phyloP scores from a whole-genome alignment of 148 eudicot genomes.

The Chenopodium formosanum region DNA sequence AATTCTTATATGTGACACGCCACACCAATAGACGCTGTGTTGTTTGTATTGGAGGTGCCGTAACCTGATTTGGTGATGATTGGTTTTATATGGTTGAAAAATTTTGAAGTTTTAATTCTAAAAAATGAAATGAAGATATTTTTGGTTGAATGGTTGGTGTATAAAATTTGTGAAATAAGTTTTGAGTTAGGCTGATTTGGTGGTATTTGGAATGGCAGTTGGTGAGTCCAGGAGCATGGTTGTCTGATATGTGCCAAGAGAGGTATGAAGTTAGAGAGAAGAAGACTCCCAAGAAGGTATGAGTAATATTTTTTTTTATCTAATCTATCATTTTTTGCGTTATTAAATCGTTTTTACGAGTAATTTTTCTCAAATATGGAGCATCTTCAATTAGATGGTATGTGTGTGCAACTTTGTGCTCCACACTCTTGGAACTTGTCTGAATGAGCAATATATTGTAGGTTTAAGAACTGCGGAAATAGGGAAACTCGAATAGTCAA shows the following conservation, averaged over 20 bases:
- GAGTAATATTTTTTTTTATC: no score
- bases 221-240: conserved; percentile 88
- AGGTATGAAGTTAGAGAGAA: conserved; percentile 90
- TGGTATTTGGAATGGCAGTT: conserved; percentile 36
- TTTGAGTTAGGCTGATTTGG: not conserved
- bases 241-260: conserved; percentile 71
- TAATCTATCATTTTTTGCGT: not conserved
- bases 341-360: not conserved
- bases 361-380: no score
- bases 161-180: not conserved
- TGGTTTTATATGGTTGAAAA: not conserved
- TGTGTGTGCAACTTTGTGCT: not conserved
- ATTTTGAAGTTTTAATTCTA: not conserved
- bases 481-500: not conserved
- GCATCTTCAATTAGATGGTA: not conserved
- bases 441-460: not conserved
- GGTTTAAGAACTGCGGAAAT: not conserved
- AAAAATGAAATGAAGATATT: not conserved
- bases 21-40: no score
- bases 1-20: no score
- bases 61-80: not conserved
- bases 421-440: not conserved
- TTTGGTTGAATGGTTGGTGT: not conserved
- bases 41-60: not conserved
- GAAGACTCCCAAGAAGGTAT: conserved; percentile 82